These are phyloP conservation scores for Xylaria flabelliformis DNA, from an alignment of 495 filamentous ascomycete species.

Conservation along the genomic window DNA sequence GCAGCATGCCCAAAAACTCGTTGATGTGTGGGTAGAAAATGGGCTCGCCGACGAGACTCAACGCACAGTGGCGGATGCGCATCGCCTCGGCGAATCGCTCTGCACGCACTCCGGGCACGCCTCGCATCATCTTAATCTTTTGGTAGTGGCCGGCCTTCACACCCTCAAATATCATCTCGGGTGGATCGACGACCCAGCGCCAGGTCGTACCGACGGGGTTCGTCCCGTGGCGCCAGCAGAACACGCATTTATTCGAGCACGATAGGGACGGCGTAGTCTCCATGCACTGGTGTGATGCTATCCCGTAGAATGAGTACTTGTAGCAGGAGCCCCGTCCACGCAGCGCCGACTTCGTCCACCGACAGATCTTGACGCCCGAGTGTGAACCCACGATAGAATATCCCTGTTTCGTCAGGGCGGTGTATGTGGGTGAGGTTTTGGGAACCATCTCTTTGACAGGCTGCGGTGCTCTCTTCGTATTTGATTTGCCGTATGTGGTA, in stretches of 20 bases:
- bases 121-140: conserved; percentile 96
- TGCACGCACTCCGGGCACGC: conserved; percentile 88
- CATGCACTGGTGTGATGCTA: conserved; percentile 95
- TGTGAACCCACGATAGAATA: conserved; percentile 95
- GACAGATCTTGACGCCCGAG: conserved; percentile 95
- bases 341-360: conserved; percentile 98
- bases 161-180: conserved; percentile 85
- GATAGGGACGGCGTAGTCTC: conserved; percentile 94
- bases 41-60: conserved; percentile 90
- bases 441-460: conserved; percentile 90
- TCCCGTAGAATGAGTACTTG: conserved; percentile 96
- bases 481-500: conserved; percentile 66
- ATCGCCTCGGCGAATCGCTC: conserved; percentile 93
- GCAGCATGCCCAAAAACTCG: conserved; percentile 80
- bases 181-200: conserved; percentile 93
- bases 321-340: conserved; percentile 95
- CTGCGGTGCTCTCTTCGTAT: conserved; percentile 50
- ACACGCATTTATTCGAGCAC: conserved; percentile 97
- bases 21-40: conserved; percentile 99
- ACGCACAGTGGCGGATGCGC: conserved; percentile 88
- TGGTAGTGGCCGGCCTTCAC: conserved; percentile 91
- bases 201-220: conserved; percentile 96
- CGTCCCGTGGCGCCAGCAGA: conserved; percentile 97
- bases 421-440: conserved; percentile 83
- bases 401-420: conserved; percentile 90